Base-by-base conservation (phyloP, 768 basidiomycete genomes). In the Artomyces pyxidatus region DNA sequence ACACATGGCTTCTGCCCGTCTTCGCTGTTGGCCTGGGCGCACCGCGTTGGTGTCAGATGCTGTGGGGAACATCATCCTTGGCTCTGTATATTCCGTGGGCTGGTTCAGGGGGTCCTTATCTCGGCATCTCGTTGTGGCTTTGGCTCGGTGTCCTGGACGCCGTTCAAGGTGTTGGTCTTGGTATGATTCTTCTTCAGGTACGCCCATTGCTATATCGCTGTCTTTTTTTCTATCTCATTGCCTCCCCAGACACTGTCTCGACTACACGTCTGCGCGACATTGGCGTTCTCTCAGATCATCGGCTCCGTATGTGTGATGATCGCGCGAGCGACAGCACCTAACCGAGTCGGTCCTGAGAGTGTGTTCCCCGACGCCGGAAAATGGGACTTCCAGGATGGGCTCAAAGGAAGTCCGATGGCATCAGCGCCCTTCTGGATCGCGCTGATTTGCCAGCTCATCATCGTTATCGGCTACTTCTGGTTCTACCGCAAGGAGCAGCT, bases 401-500 rank as follows among this genome's bases (percentile, higher is more conserved):
- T 88, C 2, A 61, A 71, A 60, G 83, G 81, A 73, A 90, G 88
- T 58, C 88, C 88, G 19, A 82, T 91, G 78, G 87, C 85, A 17
- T 72, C 77, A 14, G 83, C 88, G 47, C 75, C 87, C 39, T 95
- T 95, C 74, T 95, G 92, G 92, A 67, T 93, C 44, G 89, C 88
- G 40, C 70, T 88, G 48, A 58, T 80, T 6, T 87, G 81, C 63
- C 88, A 91, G 63, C 61, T 95, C 47, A 65, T 92, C 56, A 91
- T 95, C 61, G 89, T 94, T 50, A 66, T 83, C 52, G 92, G 92
- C 19, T 95, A 95, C 71, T 92, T 93, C 73, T 88, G 88, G 88
- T 94, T 95, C 79, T 95, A 94, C 68, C 82, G 92, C 65, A 92
- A 90, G 70, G 92, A 95, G 68, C 92, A 95, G 64, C 78, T 95